Conservation (phyloP, 805 yeast species). For the Saturnispora dispora region DNA sequence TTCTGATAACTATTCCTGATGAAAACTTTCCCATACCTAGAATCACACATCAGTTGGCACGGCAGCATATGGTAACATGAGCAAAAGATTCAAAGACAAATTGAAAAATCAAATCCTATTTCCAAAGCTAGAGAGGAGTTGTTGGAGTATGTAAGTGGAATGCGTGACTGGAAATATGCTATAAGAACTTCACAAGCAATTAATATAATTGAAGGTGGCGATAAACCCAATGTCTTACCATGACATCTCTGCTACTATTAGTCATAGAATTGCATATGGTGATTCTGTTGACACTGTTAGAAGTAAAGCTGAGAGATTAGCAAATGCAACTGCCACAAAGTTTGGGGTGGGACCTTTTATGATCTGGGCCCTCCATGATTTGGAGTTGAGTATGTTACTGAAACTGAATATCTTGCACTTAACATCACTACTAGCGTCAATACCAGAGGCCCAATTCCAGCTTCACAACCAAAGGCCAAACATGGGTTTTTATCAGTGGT, state of each 20-base stretch:
- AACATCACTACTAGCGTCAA: conserved; percentile 35
- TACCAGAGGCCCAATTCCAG: conserved; percentile 30
- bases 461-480: conserved; percentile 31
- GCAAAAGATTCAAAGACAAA: conserved; percentile 4
- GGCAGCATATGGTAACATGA: conserved; percentile 38
- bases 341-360: too few species aligned
- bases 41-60: conserved; percentile 39
- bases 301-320: conserved; percentile 26
- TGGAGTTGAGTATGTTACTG: conserved; percentile 23
- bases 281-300: conserved; percentile 32
- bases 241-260: conserved; percentile 47
- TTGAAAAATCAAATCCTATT: conserved; percentile 16
- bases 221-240: conserved; percentile 70
- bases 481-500: conserved; percentile 52
- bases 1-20: conserved; percentile 35
- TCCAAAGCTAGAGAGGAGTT: conserved; percentile 29
- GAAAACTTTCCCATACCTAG: conserved; percentile 44
- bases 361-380: conserved; percentile 29
- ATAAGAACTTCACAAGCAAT: conserved; percentile 59
- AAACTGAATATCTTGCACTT: conserved; percentile 20
- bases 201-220: conserved; percentile 62
- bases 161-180: conserved; percentile 28
- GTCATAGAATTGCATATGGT: conserved; percentile 51
- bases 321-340: conserved; percentile 26
- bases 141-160: conserved; percentile 20